phyloP scores from a whole-genome alignment of 208 protist species.

The Leishmania tarentolae region DNA sequence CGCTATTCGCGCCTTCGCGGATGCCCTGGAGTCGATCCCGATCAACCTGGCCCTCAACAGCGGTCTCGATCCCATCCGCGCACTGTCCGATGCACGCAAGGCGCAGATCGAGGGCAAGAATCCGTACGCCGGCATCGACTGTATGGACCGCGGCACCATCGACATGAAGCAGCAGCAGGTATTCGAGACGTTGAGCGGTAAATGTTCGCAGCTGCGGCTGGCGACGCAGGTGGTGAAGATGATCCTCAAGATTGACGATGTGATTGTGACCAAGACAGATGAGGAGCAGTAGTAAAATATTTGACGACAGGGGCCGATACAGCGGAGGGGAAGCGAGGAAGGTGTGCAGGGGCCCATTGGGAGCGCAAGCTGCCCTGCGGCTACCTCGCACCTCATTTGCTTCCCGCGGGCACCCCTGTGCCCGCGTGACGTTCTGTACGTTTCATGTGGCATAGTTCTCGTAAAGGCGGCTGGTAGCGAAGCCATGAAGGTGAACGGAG shows the following conservation, averaged over 20 bases:
- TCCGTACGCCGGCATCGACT: conserved; percentile 98
- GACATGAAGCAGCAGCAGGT: conserved; percentile 99
- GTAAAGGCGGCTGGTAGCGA: background rate
- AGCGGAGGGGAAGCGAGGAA: background rate
- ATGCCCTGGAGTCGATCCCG: conserved; percentile 99
- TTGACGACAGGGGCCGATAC: background rate
- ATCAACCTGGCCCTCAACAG: conserved; percentile 99
- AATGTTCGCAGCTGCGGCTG: conserved; percentile 99
- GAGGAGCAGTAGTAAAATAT: conserved; percentile 54
- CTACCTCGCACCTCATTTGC: background rate
- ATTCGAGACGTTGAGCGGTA: conserved; percentile 99
- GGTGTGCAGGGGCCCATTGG: background rate
- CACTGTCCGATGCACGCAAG: conserved; percentile 96
- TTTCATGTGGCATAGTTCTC: background rate
- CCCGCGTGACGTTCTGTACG: background rate
- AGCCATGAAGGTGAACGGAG: background rate
- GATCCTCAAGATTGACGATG: conserved; percentile 99
- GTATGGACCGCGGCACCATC: conserved; percentile 93
- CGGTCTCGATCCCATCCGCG: conserved; percentile 96
- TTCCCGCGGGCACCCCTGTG: background rate
- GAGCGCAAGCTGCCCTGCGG: background rate
- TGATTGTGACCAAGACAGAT: conserved; percentile 93
- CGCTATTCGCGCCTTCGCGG: conserved; percentile 99
- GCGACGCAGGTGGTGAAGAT: conserved; percentile 99
- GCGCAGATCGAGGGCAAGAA: conserved; percentile 96